phyloP scores from a whole-genome alignment of 257 asterid genomes.

The Misopates orontium region DNA sequence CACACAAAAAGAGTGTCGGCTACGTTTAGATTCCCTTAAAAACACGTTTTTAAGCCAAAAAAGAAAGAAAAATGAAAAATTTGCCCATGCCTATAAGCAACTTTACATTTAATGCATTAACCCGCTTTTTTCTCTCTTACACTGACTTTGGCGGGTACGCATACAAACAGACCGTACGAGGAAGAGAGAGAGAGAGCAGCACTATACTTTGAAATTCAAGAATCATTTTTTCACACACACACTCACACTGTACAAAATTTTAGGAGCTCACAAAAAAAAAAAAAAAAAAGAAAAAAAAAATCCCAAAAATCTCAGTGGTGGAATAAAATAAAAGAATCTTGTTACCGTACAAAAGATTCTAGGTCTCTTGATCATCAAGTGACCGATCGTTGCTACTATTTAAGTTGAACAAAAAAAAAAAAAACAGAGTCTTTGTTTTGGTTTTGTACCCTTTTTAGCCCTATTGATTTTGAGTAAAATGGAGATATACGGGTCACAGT shows the following conservation, averaged over 20 bases:
- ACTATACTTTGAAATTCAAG: conserved; percentile 25
- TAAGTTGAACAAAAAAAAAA: not conserved
- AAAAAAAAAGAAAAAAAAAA: conserved; percentile 2
- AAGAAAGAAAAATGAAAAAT: not conserved
- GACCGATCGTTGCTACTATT: not conserved
- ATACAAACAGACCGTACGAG: conserved; percentile 44
- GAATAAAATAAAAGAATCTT: conserved; percentile 1
- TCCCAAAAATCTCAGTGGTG: not conserved
- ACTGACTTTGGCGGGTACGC: conserved; percentile 68
- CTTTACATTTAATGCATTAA: conserved; percentile 38
- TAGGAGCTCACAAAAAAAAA: no score
- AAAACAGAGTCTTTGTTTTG: conserved; percentile 17
- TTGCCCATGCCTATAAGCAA: conserved; percentile 29
- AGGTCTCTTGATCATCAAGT: conserved; percentile 19
- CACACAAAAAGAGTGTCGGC: conserved; percentile 40
- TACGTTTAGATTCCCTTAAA: conserved; percentile 20
- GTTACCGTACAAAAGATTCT: conserved; percentile 24
- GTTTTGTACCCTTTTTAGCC: not conserved
- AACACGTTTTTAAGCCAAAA: conserved; percentile 28
- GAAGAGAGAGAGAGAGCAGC: no score
- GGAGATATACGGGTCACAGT: conserved; percentile 62
- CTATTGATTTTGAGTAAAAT: conserved; percentile 29
- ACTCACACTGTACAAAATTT: conserved; percentile 34
- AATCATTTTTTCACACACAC: conserved; percentile 13
- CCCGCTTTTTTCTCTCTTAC: conserved; percentile 32